A percentile compares a stretch with the other conserved stretches of the same genome.
Evolutionary conservation across 768 basidiomycete species (phyloP).

Genomic region (Kwoniella bestiolae): DNA sequence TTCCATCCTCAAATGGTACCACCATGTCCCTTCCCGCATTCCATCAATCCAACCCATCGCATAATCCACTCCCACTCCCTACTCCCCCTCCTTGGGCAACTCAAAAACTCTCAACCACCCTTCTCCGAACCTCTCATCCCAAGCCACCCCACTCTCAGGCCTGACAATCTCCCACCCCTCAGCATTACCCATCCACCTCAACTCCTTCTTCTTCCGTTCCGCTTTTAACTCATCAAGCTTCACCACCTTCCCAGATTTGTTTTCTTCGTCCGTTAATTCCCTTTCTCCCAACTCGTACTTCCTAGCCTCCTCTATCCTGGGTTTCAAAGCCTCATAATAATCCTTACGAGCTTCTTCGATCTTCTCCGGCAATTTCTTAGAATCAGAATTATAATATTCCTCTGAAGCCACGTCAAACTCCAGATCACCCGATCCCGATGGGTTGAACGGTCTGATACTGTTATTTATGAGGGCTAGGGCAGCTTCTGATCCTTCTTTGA

Average conservation of each 20-base stretch:
- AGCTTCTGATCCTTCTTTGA: conserved; percentile 77
- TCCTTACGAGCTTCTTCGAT: conserved; percentile 72
- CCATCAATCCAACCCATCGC: not conserved
- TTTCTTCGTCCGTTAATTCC: conserved; percentile 85
- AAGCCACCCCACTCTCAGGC: conserved; percentile 67
- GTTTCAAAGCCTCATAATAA: conserved; percentile 74
- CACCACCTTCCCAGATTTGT: conserved; percentile 67
- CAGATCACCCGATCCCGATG: conserved; percentile 62
- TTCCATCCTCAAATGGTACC: no score
- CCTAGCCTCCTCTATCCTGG: conserved; percentile 72
- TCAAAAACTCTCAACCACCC: conserved; percentile 45
- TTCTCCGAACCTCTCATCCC: conserved; percentile 65
- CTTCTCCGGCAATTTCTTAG: conserved; percentile 56
- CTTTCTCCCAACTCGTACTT: conserved; percentile 73
- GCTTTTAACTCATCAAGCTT: conserved; percentile 87
- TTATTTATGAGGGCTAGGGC: conserved; percentile 74
- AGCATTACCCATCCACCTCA: conserved; percentile 78
- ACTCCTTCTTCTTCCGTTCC: conserved; percentile 86
- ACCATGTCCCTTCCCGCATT: not conserved
- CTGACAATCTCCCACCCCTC: conserved; percentile 78
- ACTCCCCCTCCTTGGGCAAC: conserved; percentile 14
- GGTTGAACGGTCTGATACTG: conserved; percentile 66
- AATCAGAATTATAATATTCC: conserved; percentile 65
- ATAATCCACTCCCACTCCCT: not conserved
- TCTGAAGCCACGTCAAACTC: conserved; percentile 76